Conservation (phyloP, 495 filamentous ascomycete species). For the Darksidea phi region DNA sequence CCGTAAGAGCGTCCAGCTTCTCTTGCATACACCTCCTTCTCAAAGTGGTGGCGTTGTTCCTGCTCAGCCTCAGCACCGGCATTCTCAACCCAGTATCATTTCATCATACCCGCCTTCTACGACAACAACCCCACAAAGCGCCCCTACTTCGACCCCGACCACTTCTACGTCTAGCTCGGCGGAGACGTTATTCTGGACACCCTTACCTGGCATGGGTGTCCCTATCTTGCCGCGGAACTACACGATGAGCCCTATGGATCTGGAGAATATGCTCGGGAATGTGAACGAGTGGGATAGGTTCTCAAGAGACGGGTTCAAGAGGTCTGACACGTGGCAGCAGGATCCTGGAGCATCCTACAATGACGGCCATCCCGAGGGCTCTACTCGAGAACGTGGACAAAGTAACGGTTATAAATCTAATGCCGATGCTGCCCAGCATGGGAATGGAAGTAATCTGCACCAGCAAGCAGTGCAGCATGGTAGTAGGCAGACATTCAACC, state of each 20-base stretch:
- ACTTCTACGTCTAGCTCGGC: slow-evolving; percentile 3
- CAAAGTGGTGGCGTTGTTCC: background rate
- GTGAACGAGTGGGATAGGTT: slow-evolving; percentile 32
- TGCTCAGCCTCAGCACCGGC: background rate
- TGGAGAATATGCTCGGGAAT: slow-evolving; percentile 26
- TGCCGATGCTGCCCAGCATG: slow-evolving; percentile 14
- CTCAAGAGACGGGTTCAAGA: slow-evolving; percentile 32
- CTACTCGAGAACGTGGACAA: background rate
- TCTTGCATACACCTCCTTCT: background rate
- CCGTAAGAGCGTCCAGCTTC: background rate
- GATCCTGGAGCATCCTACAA: slow-evolving; percentile 1
- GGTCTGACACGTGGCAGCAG: slow-evolving; percentile 25
- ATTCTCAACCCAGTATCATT: background rate
- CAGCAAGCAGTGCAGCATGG: background rate
- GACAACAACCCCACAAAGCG: background rate
- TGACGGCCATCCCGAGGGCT: background rate
- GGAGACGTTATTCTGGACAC: slow-evolving; percentile 40
- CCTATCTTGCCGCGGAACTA: slow-evolving; percentile 25
- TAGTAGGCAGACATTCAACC: background rate
- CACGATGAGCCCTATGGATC: slow-evolving; percentile 27
- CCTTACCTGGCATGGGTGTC: slow-evolving; percentile 35
- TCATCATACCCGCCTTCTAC: background rate
- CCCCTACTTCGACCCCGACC: background rate
- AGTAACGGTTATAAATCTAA: too few relatives aligned
- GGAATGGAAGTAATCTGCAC: background rate